Percentiles rank a stretch among this genome's conserved stretches.
Evolutionary conservation across 805 yeast species (phyloP).

Genomic region (Candida hungchunana): DNA sequence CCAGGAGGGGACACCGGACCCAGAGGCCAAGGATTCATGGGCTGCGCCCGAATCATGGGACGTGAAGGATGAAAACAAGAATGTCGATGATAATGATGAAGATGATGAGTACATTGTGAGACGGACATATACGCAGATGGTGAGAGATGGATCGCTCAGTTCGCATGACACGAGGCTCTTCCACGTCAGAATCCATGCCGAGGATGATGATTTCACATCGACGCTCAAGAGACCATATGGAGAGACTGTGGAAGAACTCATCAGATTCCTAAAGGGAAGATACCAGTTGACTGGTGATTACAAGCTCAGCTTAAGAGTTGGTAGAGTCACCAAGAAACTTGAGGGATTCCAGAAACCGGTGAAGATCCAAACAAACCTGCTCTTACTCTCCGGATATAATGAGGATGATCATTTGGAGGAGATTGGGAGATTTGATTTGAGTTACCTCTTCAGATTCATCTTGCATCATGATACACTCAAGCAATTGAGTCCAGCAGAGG

Average conservation of each 20-base stretch:
- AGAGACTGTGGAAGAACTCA: slow-evolving; percentile 70
- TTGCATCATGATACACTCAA: slow-evolving; percentile 60
- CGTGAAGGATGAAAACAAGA: slow-evolving; percentile 35
- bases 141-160: slow-evolving; percentile 28
- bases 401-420: slow-evolving; percentile 73
- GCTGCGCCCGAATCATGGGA: slow-evolving; percentile 62
- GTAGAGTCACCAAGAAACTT: slow-evolving; percentile 69
- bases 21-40: slow-evolving; percentile 34
- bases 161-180: slow-evolving; percentile 26
- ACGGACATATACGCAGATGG: slow-evolving; percentile 29
- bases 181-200: slow-evolving; percentile 71
- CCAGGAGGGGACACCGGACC: slow-evolving; percentile 6
- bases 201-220: slow-evolving; percentile 77
- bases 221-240: slow-evolving; percentile 77
- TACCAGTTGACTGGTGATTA: slow-evolving; percentile 69
- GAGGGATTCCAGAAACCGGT: slow-evolving; percentile 74
- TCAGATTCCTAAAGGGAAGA: slow-evolving; percentile 69
- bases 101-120: slow-evolving; percentile 33
- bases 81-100: slow-evolving; percentile 25
- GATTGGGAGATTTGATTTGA: slow-evolving; percentile 79
- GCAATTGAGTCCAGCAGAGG: slow-evolving; percentile 63
- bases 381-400: slow-evolving; percentile 73
- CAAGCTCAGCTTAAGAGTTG: slow-evolving; percentile 70
- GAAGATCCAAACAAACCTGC: slow-evolving; percentile 66
- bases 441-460: slow-evolving; percentile 76